phyloP scores from a whole-genome alignment of 2,329 filamentous ascomycete genomes.

The Talaromyces sp. region DNA sequence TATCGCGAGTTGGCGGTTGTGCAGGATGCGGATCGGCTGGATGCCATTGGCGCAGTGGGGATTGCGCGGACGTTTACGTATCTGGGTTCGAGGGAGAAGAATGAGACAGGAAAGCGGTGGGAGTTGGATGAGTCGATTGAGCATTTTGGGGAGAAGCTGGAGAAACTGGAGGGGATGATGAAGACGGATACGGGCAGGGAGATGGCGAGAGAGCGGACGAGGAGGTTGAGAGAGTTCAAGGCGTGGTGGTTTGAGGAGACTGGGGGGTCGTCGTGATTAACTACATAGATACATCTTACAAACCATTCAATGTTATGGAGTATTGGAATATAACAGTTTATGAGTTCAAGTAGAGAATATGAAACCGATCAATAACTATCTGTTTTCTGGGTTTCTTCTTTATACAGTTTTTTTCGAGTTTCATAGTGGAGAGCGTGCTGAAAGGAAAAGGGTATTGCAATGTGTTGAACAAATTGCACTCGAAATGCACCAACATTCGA shows the following conservation, averaged over 20 bases:
- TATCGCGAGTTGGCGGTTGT: slow-evolving; percentile 77
- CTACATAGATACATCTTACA: too few species aligned
- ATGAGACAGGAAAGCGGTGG: slow-evolving; percentile 18
- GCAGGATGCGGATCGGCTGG: slow-evolving; percentile 88
- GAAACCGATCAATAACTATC: background rate
- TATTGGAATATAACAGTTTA: too few species aligned
- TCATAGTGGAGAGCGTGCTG: background rate
- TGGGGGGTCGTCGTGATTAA: background rate
- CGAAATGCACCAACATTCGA: background rate
- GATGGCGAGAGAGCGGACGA: slow-evolving; percentile 45
- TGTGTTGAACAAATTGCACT: background rate
- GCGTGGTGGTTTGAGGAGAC: slow-evolving; percentile 52
- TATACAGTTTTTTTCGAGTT: background rate
- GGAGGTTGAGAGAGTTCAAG: slow-evolving; percentile 44
- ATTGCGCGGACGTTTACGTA: slow-evolving; percentile 74
- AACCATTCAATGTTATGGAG: too few species aligned
- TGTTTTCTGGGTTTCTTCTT: background rate
- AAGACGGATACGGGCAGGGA: slow-evolving; percentile 50
- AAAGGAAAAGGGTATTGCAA: background rate
- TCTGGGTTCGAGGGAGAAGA: slow-evolving; percentile 51
- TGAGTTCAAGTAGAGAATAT: background rate
- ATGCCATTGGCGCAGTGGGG: slow-evolving; percentile 82
- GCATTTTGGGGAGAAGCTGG: slow-evolving; percentile 72
- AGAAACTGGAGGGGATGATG: slow-evolving; percentile 57
- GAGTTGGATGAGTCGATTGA: slow-evolving; percentile 61